A percentile compares a stretch with the other conserved stretches of the same genome.
Evolutionary conservation across 257 asterid species (phyloP).

Genomic region (Solanum dulcamara): DNA sequence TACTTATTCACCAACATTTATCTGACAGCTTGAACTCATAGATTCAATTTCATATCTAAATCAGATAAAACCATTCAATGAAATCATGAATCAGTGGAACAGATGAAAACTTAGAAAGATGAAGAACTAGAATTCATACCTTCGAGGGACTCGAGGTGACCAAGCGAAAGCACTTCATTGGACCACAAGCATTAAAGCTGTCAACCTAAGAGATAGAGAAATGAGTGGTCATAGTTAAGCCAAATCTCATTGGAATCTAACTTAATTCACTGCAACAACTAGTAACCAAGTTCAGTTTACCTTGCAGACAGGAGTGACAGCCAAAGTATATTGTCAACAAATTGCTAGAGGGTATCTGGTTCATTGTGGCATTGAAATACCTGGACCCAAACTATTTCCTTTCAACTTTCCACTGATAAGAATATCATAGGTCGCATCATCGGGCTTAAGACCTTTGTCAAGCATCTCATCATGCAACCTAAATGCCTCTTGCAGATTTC

Average conservation of each 20-base stretch:
- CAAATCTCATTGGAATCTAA: not conserved
- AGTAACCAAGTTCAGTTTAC: not conserved
- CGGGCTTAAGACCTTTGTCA: constrained; percentile 60
- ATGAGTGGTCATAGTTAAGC: not conserved
- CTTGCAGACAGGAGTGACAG: not conserved
- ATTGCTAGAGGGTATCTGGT: not conserved
- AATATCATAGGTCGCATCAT: constrained; percentile 46
- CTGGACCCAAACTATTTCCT: constrained; percentile 6
- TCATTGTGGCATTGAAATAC: constrained; percentile 8
- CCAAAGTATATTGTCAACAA: not conserved
- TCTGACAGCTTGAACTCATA: not conserved
- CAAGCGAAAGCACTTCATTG: not conserved
- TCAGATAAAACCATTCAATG: not conserved
- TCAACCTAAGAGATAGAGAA: not conserved
- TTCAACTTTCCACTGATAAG: constrained; percentile 38
- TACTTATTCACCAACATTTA: not conserved
- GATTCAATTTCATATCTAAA: not conserved
- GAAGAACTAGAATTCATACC: not conserved
- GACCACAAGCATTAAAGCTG: not conserved
- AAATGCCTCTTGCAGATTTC: constrained; percentile 72
- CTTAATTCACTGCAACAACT: not conserved
- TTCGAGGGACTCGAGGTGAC: not conserved
- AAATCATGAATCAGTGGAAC: not conserved
- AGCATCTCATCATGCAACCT: constrained; percentile 81
- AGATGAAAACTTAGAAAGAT: not conserved